These are phyloP conservation scores for Yarrowia divulgata DNA, from an alignment of 805 yeast species.

Conservation along the genomic window DNA sequence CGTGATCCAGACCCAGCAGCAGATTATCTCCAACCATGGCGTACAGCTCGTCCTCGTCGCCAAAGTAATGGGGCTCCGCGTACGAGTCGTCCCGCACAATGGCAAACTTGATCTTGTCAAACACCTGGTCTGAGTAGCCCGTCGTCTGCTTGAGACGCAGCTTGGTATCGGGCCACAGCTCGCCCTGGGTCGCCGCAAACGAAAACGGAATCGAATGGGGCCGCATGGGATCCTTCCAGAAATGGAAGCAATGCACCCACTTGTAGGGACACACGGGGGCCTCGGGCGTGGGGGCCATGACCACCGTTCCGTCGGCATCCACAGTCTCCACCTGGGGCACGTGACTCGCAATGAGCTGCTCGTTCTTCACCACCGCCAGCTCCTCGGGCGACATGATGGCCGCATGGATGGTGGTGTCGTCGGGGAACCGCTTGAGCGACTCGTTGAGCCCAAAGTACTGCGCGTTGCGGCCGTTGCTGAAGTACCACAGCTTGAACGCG, in stretches of 20 bases:
- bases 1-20: constrained; percentile 82
- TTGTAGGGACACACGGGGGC: constrained; percentile 16
- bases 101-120: constrained; percentile 75
- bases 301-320: constrained; percentile 54
- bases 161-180: constrained; percentile 66
- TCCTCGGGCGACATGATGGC: constrained; percentile 57
- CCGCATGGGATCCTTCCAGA: constrained; percentile 67
- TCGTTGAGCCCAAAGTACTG: constrained; percentile 51
- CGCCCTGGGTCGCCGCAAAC: constrained; percentile 73
- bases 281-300: constrained; percentile 26
- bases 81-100: constrained; percentile 52
- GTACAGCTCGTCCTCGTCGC: constrained; percentile 43
- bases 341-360: constrained; percentile 41
- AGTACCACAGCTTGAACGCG: constrained; percentile 51
- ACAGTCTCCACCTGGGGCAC: constrained; percentile 55
- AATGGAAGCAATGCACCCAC: constrained; percentile 58
- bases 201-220: constrained; percentile 88
- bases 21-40: constrained; percentile 66
- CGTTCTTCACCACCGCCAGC: constrained; percentile 45
- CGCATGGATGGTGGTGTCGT: constrained; percentile 55
- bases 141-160: constrained; percentile 70
- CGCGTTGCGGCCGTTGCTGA: constrained; percentile 45
- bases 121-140: constrained; percentile 81
- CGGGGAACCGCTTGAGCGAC: constrained; percentile 54
- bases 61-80: constrained; percentile 50